Evolutionary conservation across 176 grass and related monocot species (phyloP).

Genomic region (Oryza meridionalis): DNA sequence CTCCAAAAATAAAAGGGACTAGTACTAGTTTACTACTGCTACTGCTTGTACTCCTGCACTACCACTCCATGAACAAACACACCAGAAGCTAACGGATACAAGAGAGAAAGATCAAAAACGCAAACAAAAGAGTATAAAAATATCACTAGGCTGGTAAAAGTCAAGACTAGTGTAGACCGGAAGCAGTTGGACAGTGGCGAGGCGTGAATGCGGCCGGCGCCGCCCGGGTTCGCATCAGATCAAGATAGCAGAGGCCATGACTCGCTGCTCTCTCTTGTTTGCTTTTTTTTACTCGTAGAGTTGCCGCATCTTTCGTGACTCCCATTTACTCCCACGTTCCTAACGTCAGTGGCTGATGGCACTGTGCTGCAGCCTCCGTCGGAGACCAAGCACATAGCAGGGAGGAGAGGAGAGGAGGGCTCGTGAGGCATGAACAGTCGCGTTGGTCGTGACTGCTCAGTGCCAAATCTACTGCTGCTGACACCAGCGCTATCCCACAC

Average conservation of each 20-base stretch:
- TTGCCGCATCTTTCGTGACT: constrained; percentile 15
- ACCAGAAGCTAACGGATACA: background rate
- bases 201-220: constrained; percentile 26
- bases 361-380: constrained; percentile 8
- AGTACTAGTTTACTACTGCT: background rate
- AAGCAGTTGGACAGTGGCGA: background rate
- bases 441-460: background rate
- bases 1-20: constrained; percentile 3
- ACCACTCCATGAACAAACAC: background rate
- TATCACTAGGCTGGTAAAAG: background rate
- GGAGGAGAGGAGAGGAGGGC: background rate
- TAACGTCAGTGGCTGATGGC: background rate
- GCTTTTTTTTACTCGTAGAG: background rate
- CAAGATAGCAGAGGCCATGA: background rate
- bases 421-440: constrained; percentile 12
- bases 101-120: background rate
- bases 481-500: background rate
- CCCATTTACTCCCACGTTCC: constrained; percentile 8
- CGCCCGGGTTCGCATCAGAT: background rate
- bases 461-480: background rate
- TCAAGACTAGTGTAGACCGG: background rate
- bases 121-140: background rate
- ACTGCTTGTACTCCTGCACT: background rate
- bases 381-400: background rate
- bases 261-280: background rate